Percentiles rank a stretch among this genome's conserved stretches.
Conservation (phyloP, 2,329 filamentous ascomycete genomes). For the Fusarium anthophilum region DNA sequence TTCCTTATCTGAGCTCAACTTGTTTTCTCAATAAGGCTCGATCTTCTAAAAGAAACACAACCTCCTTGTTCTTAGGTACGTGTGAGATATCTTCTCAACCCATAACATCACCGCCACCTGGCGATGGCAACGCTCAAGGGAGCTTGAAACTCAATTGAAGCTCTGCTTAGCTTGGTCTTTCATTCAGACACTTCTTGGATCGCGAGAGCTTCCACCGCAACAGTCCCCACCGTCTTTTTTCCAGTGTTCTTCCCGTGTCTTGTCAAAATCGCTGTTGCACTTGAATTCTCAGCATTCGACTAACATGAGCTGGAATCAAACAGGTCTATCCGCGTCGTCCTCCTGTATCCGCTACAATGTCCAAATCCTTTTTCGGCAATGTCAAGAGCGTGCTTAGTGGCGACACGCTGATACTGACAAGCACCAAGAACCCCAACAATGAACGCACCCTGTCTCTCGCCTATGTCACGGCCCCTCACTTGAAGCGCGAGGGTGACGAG, state of each 20-base stretch:
- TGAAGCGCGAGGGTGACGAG: constrained; percentile 91
- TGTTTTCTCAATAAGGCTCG: constrained; percentile 36
- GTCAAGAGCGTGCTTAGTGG: constrained; percentile 96
- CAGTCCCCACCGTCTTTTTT: not conserved
- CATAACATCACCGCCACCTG: constrained; percentile 5
- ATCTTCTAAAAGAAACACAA: not conserved
- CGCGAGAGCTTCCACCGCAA: not conserved
- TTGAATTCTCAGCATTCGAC: constrained; percentile 3
- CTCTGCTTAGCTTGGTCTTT: not conserved
- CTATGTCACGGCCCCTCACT: constrained; percentile 87
- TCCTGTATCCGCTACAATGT: constrained; percentile 52
- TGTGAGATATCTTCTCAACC: constrained; percentile 15
- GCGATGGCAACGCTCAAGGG: constrained; percentile 29
- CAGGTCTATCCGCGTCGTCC: constrained; percentile 37
- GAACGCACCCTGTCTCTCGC: constrained; percentile 91
- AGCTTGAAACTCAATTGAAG: constrained; percentile 21
- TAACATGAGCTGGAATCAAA: constrained; percentile 19
- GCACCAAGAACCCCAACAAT: constrained; percentile 80
- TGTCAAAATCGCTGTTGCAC: not conserved
- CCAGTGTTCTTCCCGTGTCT: not conserved
- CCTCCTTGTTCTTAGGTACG: constrained; percentile 36
- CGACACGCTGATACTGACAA: constrained; percentile 87
- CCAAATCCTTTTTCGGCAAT: constrained; percentile 69
- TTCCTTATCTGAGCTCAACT: constrained; percentile 34
- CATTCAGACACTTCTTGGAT: not conserved